These are phyloP conservation scores for Mimosa pudica DNA, from an alignment of 306 rosid genomes.

Conservation along the genomic window DNA sequence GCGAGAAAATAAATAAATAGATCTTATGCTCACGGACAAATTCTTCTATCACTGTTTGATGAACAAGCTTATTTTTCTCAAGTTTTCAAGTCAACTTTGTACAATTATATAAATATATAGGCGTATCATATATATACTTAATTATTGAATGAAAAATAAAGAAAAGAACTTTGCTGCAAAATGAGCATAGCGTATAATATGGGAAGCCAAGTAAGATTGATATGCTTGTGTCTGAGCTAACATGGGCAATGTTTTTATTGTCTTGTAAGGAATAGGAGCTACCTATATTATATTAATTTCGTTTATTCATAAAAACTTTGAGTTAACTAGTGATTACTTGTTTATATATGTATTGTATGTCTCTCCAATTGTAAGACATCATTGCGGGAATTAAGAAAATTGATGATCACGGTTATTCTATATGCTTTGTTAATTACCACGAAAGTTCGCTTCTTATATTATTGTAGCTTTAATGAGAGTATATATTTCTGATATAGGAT, in stretches of 20 bases:
- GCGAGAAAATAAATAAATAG: neutral
- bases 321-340: neutral
- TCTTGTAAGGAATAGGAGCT: neutral
- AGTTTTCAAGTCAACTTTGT: neutral
- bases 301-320: neutral
- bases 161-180: neutral
- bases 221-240: conserved; percentile 8
- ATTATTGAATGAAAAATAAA: neutral
- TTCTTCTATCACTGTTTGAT: neutral
- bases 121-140: no score
- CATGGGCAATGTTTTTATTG: neutral
- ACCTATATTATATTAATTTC: neutral
- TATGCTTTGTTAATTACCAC: neutral
- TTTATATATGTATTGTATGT: neutral
- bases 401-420: no score
- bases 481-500: no score
- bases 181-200: neutral
- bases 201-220: neutral
- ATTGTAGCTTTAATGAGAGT: no score
- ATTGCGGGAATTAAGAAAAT: neutral
- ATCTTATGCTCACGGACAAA: neutral
- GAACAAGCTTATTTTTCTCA: neutral
- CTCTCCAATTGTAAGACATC: neutral
- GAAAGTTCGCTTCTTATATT: neutral
- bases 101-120: neutral